These are phyloP conservation scores for Solanum etuberosum DNA, from an alignment of 257 asterid species.

Conservation along the genomic window DNA sequence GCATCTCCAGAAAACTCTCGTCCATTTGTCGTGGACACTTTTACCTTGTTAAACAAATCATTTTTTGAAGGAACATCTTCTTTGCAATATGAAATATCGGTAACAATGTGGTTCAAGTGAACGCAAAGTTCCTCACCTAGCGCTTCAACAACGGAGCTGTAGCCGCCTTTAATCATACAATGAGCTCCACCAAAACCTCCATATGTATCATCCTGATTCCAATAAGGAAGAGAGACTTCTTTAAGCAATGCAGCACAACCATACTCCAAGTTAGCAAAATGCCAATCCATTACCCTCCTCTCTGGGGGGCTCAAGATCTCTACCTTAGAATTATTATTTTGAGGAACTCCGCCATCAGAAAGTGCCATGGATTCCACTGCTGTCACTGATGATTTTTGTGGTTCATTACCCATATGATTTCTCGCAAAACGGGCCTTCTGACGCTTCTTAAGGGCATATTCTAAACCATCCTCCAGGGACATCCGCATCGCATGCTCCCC, in stretches of 20 bases:
- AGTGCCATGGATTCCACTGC: constrained; percentile 17
- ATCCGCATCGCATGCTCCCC: constrained; percentile 76
- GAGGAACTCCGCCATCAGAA: constrained; percentile 14
- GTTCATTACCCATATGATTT: constrained; percentile 14
- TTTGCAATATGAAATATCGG: constrained; percentile 43
- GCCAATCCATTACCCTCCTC: constrained; percentile 99
- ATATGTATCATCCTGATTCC: constrained; percentile 95
- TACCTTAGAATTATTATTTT: constrained; percentile 15
- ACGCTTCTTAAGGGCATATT: constrained; percentile 64
- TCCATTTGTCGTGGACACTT: constrained; percentile 66
- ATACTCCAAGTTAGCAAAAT: constrained; percentile 94
- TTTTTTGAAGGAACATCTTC: constrained; percentile 22
- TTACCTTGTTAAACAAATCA: constrained; percentile 41
- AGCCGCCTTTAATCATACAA: constrained; percentile 99
- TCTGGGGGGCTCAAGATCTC: constrained; percentile 74
- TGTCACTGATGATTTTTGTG: constrained; percentile 19
- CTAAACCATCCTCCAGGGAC: constrained; percentile 96
- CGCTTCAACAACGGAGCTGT: constrained; percentile 81
- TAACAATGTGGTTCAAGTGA: constrained; percentile 69
- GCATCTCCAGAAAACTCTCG: constrained; percentile 85
- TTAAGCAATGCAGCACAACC: constrained; percentile 94
- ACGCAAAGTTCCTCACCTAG: constrained; percentile 65
- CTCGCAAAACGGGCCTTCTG: constrained; percentile 24
- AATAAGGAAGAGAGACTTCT: constrained; percentile 91
- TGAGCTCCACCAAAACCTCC: constrained; percentile 99